Base-by-base conservation (phyloP, 352 stramenopile species). In the Pythium guiyangense region DNA sequence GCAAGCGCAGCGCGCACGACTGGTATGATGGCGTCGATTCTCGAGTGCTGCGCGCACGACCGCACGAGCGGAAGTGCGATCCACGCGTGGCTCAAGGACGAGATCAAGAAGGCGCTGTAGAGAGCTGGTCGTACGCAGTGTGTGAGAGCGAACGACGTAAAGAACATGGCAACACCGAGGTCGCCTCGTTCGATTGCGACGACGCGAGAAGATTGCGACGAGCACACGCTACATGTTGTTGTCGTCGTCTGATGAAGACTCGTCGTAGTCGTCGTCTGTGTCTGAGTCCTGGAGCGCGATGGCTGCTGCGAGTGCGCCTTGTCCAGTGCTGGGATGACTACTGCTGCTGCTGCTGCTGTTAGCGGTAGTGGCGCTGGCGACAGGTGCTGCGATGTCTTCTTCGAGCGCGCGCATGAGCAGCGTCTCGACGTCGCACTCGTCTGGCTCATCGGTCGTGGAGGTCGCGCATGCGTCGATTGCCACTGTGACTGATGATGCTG, bases 41-140 rank as follows among this genome's bases (percentile, higher is more conserved):
- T 79, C 42, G 77, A 88, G 22, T 77, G 69, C 46, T 78, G 66
- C 22, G 71, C 69, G 5, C 71, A 74, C 46, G 65, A 86, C 52
- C 66, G 56, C 35, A 73, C 83, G 22, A 77, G 66, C 40, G 58
- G 86, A 35, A 60, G 54, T 26, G 62, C 64, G 17, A 49, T 86
- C 12, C 60, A 70, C 20, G 44, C 14, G 5, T 80, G 70, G 70
- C 48, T 85, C 27, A 71, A 76, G 9, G 75, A 85, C 1, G 77
- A 87, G 52, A 58, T 77, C 31, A 77, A 69, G 48, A 81, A 73
- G 43, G 25, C 54, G 3, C 27, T 60, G 25, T 69, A 72, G 59
- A 10, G 6, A 39, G 42, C 12, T n/a, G n/a, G 29, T 34, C 29
- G 3, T 34, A 34, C 29, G 29, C 29, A 6, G 29, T 34, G 6